Conservation (phyloP, 2,329 filamentous ascomycete species). For the Arthrobotrys entomopaga region DNA sequence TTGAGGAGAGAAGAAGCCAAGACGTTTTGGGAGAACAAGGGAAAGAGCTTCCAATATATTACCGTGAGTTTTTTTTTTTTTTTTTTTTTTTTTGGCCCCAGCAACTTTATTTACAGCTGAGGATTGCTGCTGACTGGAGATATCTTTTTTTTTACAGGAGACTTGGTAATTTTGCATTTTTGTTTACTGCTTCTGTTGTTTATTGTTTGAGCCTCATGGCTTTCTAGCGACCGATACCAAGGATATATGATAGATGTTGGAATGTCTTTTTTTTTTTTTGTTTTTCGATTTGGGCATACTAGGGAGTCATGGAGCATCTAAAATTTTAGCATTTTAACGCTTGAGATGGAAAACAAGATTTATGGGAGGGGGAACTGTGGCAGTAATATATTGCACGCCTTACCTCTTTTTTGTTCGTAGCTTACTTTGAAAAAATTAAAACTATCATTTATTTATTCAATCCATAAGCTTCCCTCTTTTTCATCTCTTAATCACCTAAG, state of each 20-base stretch:
- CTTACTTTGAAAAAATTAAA: slow-evolving; percentile 13
- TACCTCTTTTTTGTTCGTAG: slow-evolving; percentile 45
- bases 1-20: slow-evolving; percentile 81
- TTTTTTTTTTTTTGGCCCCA: too few species aligned
- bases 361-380: neutral
- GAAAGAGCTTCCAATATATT: slow-evolving; percentile 88
- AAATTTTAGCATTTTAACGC: slow-evolving; percentile 21
- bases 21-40: slow-evolving; percentile 92
- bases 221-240: slow-evolving; percentile 43
- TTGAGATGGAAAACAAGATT: slow-evolving; percentile 10
- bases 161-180: slow-evolving; percentile 24
- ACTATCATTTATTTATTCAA: slow-evolving; percentile 1
- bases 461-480: neutral
- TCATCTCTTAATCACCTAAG: slow-evolving; percentile 29
- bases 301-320: slow-evolving; percentile 24
- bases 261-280: slow-evolving; percentile 6
- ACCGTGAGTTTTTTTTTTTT: slow-evolving; percentile 41
- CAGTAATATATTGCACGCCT: slow-evolving; percentile 29
- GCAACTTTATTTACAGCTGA: slow-evolving; percentile 1
- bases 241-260: slow-evolving; percentile 33
- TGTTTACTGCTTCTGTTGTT: neutral
- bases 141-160: slow-evolving; percentile 13
- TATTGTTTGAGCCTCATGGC: slow-evolving; percentile 17
- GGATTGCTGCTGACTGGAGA: slow-evolving; percentile 7
- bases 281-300: slow-evolving; percentile 13